Evolutionary conservation across 2,329 filamentous ascomycete genomes (phyloP), one percentile per base, ranked within the genome.

Genomic region (Colletotrichum horii): DNA sequence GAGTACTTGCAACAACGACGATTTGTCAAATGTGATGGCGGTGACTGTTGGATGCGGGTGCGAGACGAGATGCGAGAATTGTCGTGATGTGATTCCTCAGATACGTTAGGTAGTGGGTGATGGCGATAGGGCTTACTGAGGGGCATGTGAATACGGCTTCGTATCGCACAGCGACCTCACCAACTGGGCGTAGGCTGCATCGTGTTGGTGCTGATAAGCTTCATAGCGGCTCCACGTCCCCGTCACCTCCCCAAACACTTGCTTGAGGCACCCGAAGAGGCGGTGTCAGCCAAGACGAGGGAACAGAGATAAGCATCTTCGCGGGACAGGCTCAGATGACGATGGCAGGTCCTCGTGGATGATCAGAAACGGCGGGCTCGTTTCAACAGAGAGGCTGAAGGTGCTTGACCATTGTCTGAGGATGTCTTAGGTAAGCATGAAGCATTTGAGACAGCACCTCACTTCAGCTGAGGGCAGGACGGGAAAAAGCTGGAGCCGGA

Each of bases 281-380:
- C 65, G 43, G 65, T 67, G 65, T 67, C 28, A 64, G 71, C 30
- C 61, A 60, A 69, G 32, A 60, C 55, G 61, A 64, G 34, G n/a
- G 1, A n/a, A 19, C 8, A 38, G 61, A 67, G 43, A 56, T 58
- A 67, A 67, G 66, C 55, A 61, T 24, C 4, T 38, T 71, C 16
- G 48, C 66, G 62, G 34, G n/a, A 24, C 26, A 26, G 11, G 19
- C 67, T 38, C 36, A 26, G 61, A 56, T 62, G 60, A 56, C 32
- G 60, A 66, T 60, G 71, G 68, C 48, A 66, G 69, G 26, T 26
- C 38, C 64, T 58, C 61, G 9, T 61, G 32, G 38, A 32, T 52
- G 24, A 67, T 43, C 14, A 65, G 70, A 73, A 74, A 76, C 74
- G 11, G 48, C 34, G 19, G 70, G 74, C 26, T 28, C 58, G 73